These are phyloP conservation scores for Phytophthora pini DNA, from an alignment of 352 stramenopile genomes.

Conservation along the genomic window DNA sequence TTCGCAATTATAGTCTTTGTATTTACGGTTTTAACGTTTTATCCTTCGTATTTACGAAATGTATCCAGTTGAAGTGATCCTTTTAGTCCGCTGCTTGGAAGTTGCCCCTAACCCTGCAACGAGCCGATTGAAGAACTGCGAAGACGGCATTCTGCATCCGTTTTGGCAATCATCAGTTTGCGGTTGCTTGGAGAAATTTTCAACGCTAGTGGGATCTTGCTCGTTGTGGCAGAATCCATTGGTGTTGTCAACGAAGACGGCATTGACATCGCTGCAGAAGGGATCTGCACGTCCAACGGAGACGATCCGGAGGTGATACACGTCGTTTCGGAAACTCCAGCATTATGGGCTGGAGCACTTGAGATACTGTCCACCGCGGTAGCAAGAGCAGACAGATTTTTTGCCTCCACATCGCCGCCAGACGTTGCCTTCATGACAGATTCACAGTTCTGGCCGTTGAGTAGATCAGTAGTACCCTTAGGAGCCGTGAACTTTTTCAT, in stretches of 20 bases:
- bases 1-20: slow-evolving; percentile 4
- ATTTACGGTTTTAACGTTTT: slow-evolving; percentile 4
- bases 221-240: slow-evolving; percentile 30
- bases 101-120: slow-evolving; percentile 35
- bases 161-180: slow-evolving; percentile 50
- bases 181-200: slow-evolving; percentile 61
- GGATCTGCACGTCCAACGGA: slow-evolving; percentile 34
- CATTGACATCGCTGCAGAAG: slow-evolving; percentile 2
- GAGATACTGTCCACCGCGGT: slow-evolving; percentile 17
- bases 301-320: background rate
- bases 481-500: slow-evolving; percentile 55
- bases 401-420: slow-evolving; percentile 5
- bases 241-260: slow-evolving; percentile 38
- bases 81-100: background rate
- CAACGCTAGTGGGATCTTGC: slow-evolving; percentile 6
- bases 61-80: background rate
- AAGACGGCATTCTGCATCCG: slow-evolving; percentile 31
- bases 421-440: background rate
- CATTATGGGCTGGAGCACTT: background rate
- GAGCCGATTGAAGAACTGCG: slow-evolving; percentile 49
- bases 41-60: slow-evolving; percentile 7
- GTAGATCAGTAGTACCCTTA: slow-evolving; percentile 16
- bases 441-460: slow-evolving; percentile 9
- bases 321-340: background rate
- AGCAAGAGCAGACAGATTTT: slow-evolving; percentile 25